Evolutionary conservation across 139 green algal species (phyloP), one percentile per base, ranked within the genome.

Genomic region (Coelastrella sp.): DNA sequence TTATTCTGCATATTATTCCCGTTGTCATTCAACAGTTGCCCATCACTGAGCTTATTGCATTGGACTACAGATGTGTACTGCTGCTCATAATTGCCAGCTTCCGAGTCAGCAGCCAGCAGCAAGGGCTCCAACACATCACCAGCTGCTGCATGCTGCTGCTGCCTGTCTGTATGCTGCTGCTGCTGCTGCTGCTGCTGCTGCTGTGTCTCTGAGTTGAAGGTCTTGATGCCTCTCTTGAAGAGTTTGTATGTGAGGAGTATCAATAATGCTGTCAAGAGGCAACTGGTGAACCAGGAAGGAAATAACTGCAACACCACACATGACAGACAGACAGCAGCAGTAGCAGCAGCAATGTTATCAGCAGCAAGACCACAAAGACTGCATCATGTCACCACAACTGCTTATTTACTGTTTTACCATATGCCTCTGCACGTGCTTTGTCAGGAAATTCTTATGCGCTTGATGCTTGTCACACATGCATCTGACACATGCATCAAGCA

Each of bases 241-340:
- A 93, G 84, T 81, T 94, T 93, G 40, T 85, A 51, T 1, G 84
- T 66, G 35, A 87, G 82, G 19, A 87, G 32, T 1, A 19, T 15
- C 4, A 95, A 87, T 23, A 95, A 79, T 17, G 74, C 3, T 19
- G 84, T 71, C 41, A 95, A 83, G 3, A 90, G 45, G 21, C 86
- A 66, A 19, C 87, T 90, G 2, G 88, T 90, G 19, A 92, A 41
- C 90, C 90, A 94, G 19, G 40, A 19, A 15, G 92, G 92, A 23
- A 91, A 86, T 2, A 92, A 37, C 88, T 93, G 91, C 59, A 35
- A 30, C 72, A 40, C 37, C 35, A 32, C 11, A 30, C 62, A 11
- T 4, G 4, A 72, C 7, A 45, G 63, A 40, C 13, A 45, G 4
- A 71, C 53, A 71, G 75, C 19, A 32, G n/a, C 19, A 11, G 53